Evolutionary conservation across 768 basidiomycete species (phyloP).

Genomic region (Suillus plorans): DNA sequence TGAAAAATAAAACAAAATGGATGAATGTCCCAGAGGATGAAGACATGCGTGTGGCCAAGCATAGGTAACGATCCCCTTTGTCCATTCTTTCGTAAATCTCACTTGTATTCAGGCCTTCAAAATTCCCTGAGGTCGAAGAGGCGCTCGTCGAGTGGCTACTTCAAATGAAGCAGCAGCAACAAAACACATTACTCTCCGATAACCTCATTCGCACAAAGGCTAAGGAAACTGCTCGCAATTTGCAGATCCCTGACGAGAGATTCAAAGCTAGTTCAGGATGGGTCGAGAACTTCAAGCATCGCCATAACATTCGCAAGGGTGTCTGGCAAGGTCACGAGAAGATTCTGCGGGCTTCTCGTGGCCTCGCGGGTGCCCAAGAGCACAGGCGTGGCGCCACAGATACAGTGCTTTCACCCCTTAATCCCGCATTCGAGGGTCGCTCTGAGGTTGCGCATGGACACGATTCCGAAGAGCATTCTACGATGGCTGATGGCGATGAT

Average conservation of each 20-base stretch:
- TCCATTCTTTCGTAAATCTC: slow-evolving; percentile 15
- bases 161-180: slow-evolving; percentile 48
- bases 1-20: slow-evolving; percentile 85
- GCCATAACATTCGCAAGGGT: slow-evolving; percentile 73
- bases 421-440: slow-evolving; percentile 38
- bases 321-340: slow-evolving; percentile 48
- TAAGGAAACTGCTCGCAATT: slow-evolving; percentile 56
- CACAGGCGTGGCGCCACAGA: slow-evolving; percentile 38
- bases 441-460: slow-evolving; percentile 28
- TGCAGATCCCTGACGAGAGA: slow-evolving; percentile 61
- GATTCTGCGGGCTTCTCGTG: slow-evolving; percentile 31
- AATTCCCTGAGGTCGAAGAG: slow-evolving; percentile 77
- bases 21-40: slow-evolving; percentile 63
- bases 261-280: slow-evolving; percentile 94
- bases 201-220: slow-evolving; percentile 63
- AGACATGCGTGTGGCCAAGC: slow-evolving; percentile 60
- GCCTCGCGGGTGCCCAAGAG: slow-evolving; percentile 26
- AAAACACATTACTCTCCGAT: slow-evolving; percentile 59
- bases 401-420: slow-evolving; percentile 38
- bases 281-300: slow-evolving; percentile 90
- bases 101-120: slow-evolving; percentile 56
- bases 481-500: slow-evolving; percentile 31
- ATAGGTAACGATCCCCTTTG: slow-evolving; percentile 47
- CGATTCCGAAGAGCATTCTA: slow-evolving; percentile 17
- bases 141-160: slow-evolving; percentile 61